Evolutionary conservation across 345 rosid species (phyloP).

Genomic region (Schrenkiella parvula): DNA sequence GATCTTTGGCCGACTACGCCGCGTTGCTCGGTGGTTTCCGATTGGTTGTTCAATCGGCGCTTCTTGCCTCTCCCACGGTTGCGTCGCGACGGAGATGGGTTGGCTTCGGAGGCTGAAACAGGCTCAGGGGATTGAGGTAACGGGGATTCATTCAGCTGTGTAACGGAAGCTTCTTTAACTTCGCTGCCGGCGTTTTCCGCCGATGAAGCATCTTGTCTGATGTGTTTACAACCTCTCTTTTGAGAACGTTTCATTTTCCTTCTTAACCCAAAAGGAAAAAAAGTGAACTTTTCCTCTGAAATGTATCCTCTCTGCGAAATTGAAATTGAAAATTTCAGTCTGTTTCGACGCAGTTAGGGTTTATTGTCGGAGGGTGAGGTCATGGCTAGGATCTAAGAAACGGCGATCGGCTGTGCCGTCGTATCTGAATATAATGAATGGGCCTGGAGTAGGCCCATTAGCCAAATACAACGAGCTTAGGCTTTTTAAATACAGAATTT

Average conservation of each 20-base stretch:
- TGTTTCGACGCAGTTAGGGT: conserved; percentile 28
- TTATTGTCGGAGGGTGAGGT: conserved; percentile 14
- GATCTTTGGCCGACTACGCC: neutral
- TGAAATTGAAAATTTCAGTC: neutral
- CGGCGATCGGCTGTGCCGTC: conserved; percentile 18
- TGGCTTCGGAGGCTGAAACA: conserved; percentile 21
- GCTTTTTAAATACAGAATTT: neutral
- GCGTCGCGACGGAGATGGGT: conserved; percentile 41
- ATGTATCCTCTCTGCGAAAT: neutral
- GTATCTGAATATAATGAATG: neutral
- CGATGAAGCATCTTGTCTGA: conserved; percentile 22
- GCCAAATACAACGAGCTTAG: neutral
- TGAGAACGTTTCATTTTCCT: conserved; percentile 20
- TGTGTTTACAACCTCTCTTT: conserved; percentile 29
- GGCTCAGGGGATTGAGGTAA: conserved; percentile 30
- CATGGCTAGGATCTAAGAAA: neutral
- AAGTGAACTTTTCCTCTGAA: neutral
- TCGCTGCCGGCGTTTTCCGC: conserved; percentile 23
- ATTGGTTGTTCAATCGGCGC: conserved; percentile 30
- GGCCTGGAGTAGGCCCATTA: neutral
- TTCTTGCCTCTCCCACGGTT: conserved; percentile 48
- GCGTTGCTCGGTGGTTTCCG: conserved; percentile 17
- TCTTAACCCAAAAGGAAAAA: neutral
- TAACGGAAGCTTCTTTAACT: conserved; percentile 16
- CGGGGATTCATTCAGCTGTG: conserved; percentile 29